Evolutionary conservation across 2,329 filamentous ascomycete species (phyloP).

Genomic region (Eutypa lata): DNA sequence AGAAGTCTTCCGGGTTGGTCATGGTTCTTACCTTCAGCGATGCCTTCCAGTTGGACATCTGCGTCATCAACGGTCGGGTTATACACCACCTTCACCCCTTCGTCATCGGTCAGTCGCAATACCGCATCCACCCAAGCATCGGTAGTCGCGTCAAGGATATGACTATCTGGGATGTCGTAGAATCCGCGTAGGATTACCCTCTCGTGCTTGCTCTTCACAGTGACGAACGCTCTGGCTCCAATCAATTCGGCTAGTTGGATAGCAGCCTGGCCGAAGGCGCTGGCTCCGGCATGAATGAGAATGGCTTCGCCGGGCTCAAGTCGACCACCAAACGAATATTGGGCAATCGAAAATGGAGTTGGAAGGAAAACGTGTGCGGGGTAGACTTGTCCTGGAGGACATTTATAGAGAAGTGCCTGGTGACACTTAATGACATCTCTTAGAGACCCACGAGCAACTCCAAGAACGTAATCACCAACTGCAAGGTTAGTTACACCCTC

Average conservation of each 20-base stretch:
- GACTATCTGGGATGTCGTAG: slow-evolving; percentile 30
- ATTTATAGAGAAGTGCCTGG: slow-evolving; percentile 32
- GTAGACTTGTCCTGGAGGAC: slow-evolving; percentile 8
- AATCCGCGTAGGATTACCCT: slow-evolving; percentile 29
- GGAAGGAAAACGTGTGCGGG: slow-evolving; percentile 27
- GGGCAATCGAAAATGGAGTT: slow-evolving; percentile 38
- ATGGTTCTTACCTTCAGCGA: slow-evolving; percentile 22
- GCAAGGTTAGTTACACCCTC: slow-evolving; percentile 26
- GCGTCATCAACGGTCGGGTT: slow-evolving; percentile 39
- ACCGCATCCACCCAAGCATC: slow-evolving; percentile 32
- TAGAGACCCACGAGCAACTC: slow-evolving; percentile 35
- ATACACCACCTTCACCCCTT: slow-evolving; percentile 42
- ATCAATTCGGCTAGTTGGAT: slow-evolving; percentile 35
- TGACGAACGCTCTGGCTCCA: slow-evolving; percentile 41
- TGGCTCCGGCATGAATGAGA: slow-evolving; percentile 43
- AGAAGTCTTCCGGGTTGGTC: too few relatives aligned
- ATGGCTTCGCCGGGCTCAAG: slow-evolving; percentile 29
- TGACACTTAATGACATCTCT: slow-evolving; percentile 32
- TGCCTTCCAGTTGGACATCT: slow-evolving; percentile 30
- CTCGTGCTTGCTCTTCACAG: slow-evolving; percentile 34
- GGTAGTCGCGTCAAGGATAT: slow-evolving; percentile 37
- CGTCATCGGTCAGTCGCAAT: slow-evolving; percentile 25
- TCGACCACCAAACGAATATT: slow-evolving; percentile 36
- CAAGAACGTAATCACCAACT: slow-evolving; percentile 40
- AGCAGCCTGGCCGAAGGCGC: slow-evolving; percentile 41